phyloP scores from a whole-genome alignment of 2,329 filamentous ascomycete species.

The Pseudogymnoascus sp. region DNA sequence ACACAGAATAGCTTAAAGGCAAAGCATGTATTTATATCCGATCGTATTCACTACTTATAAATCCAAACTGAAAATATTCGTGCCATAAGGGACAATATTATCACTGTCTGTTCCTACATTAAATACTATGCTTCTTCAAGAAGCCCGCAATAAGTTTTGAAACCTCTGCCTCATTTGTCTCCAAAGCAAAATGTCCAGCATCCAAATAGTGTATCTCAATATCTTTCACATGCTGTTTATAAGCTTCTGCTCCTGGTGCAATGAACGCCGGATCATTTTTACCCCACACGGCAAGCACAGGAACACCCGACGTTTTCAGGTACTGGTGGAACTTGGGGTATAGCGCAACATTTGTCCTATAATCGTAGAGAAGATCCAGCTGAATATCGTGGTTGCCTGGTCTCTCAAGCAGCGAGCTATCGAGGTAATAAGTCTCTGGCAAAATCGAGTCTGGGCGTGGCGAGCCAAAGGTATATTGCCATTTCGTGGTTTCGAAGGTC shows the following conservation, averaged over 20 bases:
- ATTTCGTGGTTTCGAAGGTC: conserved; percentile 19
- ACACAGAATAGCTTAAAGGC: neutral
- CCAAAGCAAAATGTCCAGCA: conserved; percentile 48
- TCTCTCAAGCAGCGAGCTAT: conserved; percentile 44
- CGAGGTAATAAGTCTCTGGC: conserved; percentile 32
- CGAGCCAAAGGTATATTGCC: conserved; percentile 15
- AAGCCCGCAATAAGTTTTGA: conserved; percentile 13
- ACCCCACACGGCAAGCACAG: conserved; percentile 52
- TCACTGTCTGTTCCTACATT: neutral
- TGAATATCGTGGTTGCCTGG: conserved; percentile 46
- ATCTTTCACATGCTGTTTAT: conserved; percentile 39
- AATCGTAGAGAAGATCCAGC: conserved; percentile 51
- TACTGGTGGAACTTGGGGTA: conserved; percentile 51
- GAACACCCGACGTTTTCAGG: conserved; percentile 42
- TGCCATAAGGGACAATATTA: neutral
- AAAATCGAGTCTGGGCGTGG: neutral
- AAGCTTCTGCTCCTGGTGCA: conserved; percentile 46
- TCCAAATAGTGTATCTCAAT: conserved; percentile 45
- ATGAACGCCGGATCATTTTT: conserved; percentile 48
- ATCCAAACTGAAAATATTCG: neutral
- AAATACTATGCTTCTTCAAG: conserved; percentile 9
- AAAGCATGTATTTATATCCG: neutral
- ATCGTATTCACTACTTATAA: neutral
- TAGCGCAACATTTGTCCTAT: conserved; percentile 45
- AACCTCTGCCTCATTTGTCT: conserved; percentile 13